Conservation (phyloP, 805 yeast species). For the Scheffersomyces stipitis region DNA sequence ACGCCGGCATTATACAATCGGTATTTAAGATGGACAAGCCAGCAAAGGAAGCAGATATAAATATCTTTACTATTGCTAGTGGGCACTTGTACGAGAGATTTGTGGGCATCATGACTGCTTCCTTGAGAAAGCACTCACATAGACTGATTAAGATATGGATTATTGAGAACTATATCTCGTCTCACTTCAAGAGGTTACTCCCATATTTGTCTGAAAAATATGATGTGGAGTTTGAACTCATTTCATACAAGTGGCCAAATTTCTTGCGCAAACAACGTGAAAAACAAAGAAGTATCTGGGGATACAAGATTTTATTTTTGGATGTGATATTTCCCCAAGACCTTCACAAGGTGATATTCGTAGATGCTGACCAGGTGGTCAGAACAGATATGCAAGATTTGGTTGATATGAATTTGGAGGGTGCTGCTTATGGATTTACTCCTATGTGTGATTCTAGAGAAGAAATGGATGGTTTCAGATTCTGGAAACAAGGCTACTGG, state of each 20-base stretch:
- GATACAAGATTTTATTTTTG: conserved; percentile 79
- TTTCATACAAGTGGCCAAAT: conserved; percentile 90
- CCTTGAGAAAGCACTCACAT: conserved; percentile 64
- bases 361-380: conserved; percentile 83
- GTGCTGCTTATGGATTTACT: conserved; percentile 82
- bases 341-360: conserved; percentile 73
- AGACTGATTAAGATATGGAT: conserved; percentile 78
- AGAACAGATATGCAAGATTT: conserved; percentile 73
- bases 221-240: conserved; percentile 69
- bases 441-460: conserved; percentile 83
- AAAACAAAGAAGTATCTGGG: conserved; percentile 81
- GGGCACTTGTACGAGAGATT: conserved; percentile 79
- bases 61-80: conserved; percentile 79
- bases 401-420: conserved; percentile 65
- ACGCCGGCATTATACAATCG: conserved; percentile 1
- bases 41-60: conserved; percentile 56
- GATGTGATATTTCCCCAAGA: conserved; percentile 85
- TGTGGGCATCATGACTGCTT: conserved; percentile 73
- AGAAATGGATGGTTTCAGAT: conserved; percentile 82
- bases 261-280: conserved; percentile 84
- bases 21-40: not conserved
- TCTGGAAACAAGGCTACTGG: conserved; percentile 97
- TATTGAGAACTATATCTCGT: conserved; percentile 76
- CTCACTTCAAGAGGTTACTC: conserved; percentile 60
- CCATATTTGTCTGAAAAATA: conserved; percentile 57